Base-by-base conservation (phyloP, 768 basidiomycete genomes). In the Pleurotus tuber-regium region DNA sequence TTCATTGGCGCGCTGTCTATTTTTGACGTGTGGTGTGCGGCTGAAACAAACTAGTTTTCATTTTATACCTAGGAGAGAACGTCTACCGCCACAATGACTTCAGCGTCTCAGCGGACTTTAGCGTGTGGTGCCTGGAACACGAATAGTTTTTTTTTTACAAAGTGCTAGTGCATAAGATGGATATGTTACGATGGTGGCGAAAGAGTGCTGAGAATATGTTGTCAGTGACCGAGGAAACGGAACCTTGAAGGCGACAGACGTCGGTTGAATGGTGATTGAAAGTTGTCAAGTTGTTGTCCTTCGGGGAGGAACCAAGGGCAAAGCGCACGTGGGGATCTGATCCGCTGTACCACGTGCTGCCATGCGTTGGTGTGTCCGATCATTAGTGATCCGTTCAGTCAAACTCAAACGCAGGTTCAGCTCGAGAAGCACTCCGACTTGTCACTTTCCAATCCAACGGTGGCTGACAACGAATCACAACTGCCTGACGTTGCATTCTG, bases 31-130 rank as follows among this genome's bases (percentile, higher is more conserved):
- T 35, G 19, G 23, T 48, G 26, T 48, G 46, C 46, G 46, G 46
- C 46, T 48, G 46, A 48, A 48, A 48, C 46, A 48, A 29, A 25
- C n/a, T n/a, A n/a, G n/a, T n/a, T n/a, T n/a, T n/a, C n/a, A n/a
- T n/a, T n/a, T n/a, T n/a, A n/a, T n/a, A n/a, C n/a, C n/a, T n/a
- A n/a, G n/a, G n/a, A n/a, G n/a, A n/a, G n/a, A n/a, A n/a, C 29
- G 28, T n/a, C 46, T 16, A 48, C 46, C 46, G 46, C 46, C 31
- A 48, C 46, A 48, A 46, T 38, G 35, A 16, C 21, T 19, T 38
- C 35, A 48, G 46, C 29, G 29, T 47, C 31, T 48, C 46, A 48
- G 28, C 46, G 46, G 46, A 35, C 18, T 31, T 48, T 33, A 33
- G 23, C 30, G 16, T 23, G 11, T n/a, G n/a, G 46, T 48, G 46